Base-by-base conservation (phyloP, 805 yeast species). In the Candida palmyrensis region DNA sequence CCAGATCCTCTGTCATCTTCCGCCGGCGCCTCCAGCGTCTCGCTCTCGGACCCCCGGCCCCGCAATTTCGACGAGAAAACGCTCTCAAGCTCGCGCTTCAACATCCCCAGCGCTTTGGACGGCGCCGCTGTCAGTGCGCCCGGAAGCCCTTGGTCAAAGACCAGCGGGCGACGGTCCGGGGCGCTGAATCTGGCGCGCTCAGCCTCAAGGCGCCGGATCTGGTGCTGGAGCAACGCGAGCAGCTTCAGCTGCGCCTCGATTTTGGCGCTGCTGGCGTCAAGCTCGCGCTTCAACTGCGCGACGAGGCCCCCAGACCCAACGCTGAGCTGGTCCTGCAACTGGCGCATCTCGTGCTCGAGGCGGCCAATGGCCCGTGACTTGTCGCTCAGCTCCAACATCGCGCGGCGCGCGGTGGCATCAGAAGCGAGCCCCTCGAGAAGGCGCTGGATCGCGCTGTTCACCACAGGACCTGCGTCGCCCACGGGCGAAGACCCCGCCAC, bases 331-430 rank as follows among this genome's bases (percentile, higher is more conserved):
- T 35, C 18, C 28, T 51, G 48, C 13, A 55, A 35, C 18, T 43
- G 38, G 23, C 40, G 34, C 31, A 55, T 49, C 20, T 50, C 55
- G 6, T 33, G 38, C 34, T 49, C 53, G 18, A 59, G 36, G 8
- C 14, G 25, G 13, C 48, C 44, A 15, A 62, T 33, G 10, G 42
- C 41, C 21, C 49, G 44, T 9, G 42, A 36, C 29, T 63, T 42
- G 19, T 46, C 52, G 8, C 48, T 45, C 0, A 57, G 41, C 32
- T 61, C 66, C 32, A 57, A 40, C 5, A 60, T 49, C 2, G 66
- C 64, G 33, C 58, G 43, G 35, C 55, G 43, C 4, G 65, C 62
- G 3, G 55, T 57, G 20, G 60, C 62, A 32, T 60, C 66, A 3
- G 64, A 49, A 6, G 49, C 45, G 36, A 59, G 36, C 22, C 60